Evolutionary conservation across 2,329 filamentous ascomycete genomes (phyloP).

Genomic region (Xylaria sp.): DNA sequence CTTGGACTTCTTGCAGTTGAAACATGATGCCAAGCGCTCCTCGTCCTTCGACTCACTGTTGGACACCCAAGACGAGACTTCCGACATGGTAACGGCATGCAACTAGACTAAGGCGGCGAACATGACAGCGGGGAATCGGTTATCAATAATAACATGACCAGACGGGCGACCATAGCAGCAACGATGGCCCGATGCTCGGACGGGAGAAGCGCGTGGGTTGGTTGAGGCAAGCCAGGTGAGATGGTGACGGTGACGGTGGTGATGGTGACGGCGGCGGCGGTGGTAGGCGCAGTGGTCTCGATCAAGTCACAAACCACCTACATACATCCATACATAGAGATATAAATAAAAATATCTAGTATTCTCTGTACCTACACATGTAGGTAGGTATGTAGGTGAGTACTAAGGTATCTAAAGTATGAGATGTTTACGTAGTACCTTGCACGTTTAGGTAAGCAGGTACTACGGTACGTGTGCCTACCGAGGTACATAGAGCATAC

Average conservation of each 20-base stretch:
- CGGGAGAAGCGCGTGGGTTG: not conserved
- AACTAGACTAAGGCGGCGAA: slow-evolving; percentile 23
- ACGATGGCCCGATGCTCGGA: not conserved
- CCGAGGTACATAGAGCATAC: too few relatives aligned
- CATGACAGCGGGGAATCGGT: slow-evolving; percentile 31
- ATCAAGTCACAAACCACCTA: not conserved
- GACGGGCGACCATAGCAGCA: slow-evolving; percentile 22
- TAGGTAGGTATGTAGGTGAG: not conserved
- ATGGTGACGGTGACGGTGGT: not conserved
- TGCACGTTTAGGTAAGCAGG: too few relatives aligned
- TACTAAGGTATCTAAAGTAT: too few relatives aligned
- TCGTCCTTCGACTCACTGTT: slow-evolving; percentile 39
- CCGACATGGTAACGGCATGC: slow-evolving; percentile 39
- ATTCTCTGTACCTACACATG: too few relatives aligned
- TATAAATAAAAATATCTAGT: not conserved
- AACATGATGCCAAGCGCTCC: slow-evolving; percentile 48
- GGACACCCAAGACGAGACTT: slow-evolving; percentile 35
- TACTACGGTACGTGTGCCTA: too few relatives aligned
- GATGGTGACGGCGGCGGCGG: not conserved
- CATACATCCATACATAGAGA: not conserved
- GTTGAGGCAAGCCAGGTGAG: not conserved
- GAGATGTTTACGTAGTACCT: too few relatives aligned
- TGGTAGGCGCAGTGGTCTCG: not conserved
- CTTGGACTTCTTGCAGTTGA: slow-evolving; percentile 51
- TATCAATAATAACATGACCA: not conserved